Base-by-base conservation (phyloP, 1,284 basidiomycete genomes). In the Sporisorium exsertum region DNA sequence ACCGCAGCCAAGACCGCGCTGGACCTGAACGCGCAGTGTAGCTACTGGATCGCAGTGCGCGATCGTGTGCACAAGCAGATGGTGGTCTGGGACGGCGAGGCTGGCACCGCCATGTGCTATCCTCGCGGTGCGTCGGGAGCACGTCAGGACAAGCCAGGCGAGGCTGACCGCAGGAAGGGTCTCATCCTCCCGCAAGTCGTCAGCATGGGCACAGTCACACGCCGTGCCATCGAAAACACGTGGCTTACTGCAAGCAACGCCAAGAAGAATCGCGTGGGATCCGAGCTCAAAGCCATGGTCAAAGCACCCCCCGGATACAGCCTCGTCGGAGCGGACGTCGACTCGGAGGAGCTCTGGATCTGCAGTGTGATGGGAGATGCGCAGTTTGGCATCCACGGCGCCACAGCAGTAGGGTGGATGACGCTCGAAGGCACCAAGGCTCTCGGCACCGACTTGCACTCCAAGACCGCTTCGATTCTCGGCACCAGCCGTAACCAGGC, bases 391-490 rank as follows among this genome's bases (percentile, higher is more conserved):
- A 87, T 97, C 64, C 96, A 99, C 80, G 96, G 97, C 18, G 94
- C 95, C 3, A 97, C 95, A 0, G 95, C 96, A 0, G 92, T 99
- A 50, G 97, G 96, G 0, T 99, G 96, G 97, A 99, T 99, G 96
- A 99, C 96, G 13, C 90, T 99, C 27, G 97, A 99, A 86, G 97
- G 97, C 1, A 97, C 95, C n/a, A 99, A 99, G 86, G 89, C 92
- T 0, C 92, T 92, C 0, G 96, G 95, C 6, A 99, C 96, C 3
- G 97, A 99, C 86, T 87, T 99, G 57, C 96, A 99, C 84, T 97
- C 95, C 27, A 98, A 97, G 87, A 97, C 96, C 9, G 97, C 96
- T 7, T 91, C 87, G 66, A 99, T 99, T 78, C 88, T 99, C 53
- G 93, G 94, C 22, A 97, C 95, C 70, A 93, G 93, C 49, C 90